These are phyloP conservation scores for Plasmodium vivax DNA, from an alignment of 169 alveolate species.

Conservation along the genomic window DNA sequence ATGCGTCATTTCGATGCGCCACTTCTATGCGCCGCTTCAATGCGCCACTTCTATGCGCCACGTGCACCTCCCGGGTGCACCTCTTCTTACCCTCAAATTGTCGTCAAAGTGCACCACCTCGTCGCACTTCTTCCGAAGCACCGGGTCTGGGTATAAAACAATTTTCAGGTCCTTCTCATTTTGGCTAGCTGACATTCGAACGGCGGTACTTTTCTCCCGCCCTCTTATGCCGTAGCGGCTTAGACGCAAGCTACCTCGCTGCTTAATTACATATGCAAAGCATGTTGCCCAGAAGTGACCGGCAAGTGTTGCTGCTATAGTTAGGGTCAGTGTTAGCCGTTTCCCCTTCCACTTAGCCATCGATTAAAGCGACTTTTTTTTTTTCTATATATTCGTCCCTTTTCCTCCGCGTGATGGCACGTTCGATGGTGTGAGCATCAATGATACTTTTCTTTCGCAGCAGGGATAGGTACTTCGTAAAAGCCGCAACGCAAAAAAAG, in stretches of 20 bases:
- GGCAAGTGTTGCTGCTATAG: background rate
- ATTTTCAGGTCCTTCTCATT: conserved; percentile 26
- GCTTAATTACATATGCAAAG: background rate
- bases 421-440: background rate
- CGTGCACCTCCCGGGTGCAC: background rate
- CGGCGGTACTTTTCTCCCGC: background rate
- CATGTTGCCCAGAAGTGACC: background rate
- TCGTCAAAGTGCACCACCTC: conserved; percentile 49
- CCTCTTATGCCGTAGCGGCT: background rate
- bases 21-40: background rate
- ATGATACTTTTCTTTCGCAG: background rate
- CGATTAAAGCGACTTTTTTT: background rate
- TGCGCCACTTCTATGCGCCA: background rate
- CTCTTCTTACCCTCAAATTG: conserved; percentile 19
- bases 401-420: background rate
- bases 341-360: background rate
- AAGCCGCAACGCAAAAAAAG: background rate
- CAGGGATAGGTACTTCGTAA: background rate
- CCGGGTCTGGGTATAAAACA: conserved; percentile 30
- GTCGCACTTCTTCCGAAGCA: conserved; percentile 22
- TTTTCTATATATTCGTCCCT: background rate
- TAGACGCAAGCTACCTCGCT: background rate
- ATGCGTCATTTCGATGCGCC: background rate
- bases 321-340: background rate
- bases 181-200: background rate